Evolutionary conservation across 2,329 filamentous ascomycete species (phyloP).

Genomic region (Sporothrix variecibatus): DNA sequence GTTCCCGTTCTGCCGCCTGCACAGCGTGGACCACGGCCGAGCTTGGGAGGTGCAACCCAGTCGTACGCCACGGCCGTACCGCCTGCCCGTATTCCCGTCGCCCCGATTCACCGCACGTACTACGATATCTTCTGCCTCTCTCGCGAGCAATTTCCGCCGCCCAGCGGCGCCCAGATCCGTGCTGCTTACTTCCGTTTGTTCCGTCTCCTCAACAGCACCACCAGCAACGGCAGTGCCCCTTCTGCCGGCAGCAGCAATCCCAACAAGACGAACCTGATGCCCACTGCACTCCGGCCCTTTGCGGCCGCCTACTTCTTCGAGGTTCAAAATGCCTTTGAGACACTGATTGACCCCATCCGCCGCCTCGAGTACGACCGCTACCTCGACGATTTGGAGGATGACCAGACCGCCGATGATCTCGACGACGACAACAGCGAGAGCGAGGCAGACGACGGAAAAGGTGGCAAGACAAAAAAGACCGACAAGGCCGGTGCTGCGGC

Average conservation of each 20-base stretch:
- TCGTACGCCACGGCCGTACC: not conserved
- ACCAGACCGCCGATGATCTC: conserved; percentile 31
- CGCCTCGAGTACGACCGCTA: conserved; percentile 45
- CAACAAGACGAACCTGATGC: conserved; percentile 37
- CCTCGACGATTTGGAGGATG: conserved; percentile 33
- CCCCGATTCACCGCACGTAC: conserved; percentile 38
- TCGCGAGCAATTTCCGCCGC: conserved; percentile 34
- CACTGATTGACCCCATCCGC: conserved; percentile 47
- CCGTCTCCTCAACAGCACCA: conserved; percentile 48
- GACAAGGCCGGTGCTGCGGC: not conserved
- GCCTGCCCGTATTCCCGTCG: not conserved
- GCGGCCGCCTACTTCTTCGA: conserved; percentile 46
- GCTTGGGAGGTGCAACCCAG: not conserved
- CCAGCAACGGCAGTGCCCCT: conserved; percentile 24
- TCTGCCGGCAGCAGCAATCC: not conserved
- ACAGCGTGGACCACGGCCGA: not conserved
- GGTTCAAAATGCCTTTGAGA: conserved; percentile 50
- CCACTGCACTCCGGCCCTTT: conserved; percentile 42
- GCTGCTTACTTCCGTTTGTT: conserved; percentile 49
- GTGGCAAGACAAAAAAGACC: conserved; percentile 2
- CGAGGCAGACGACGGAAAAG: conserved; percentile 27
- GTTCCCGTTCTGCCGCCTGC: conserved; percentile 2
- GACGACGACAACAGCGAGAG: conserved; percentile 27
- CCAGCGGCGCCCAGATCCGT: conserved; percentile 43
- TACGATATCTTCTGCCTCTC: conserved; percentile 51